phyloP scores from a whole-genome alignment of 192 early-diverging fungal genomes.

The Coemansia sp. region DNA sequence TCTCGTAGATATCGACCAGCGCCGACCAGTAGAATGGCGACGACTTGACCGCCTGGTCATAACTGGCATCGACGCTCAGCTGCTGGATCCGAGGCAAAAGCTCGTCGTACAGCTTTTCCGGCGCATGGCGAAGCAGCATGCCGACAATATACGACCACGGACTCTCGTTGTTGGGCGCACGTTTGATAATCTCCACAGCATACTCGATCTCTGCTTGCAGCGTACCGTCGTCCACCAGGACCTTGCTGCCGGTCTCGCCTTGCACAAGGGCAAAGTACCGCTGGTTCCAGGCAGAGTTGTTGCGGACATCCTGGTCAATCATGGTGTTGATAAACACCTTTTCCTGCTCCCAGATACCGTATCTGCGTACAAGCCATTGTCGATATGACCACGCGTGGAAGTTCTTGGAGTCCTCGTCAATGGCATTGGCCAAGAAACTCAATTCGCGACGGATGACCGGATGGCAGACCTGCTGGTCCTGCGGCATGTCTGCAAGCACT shows the following conservation, averaged over 20 bases:
- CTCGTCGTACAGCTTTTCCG: slow-evolving; percentile 21
- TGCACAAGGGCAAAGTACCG: slow-evolving; percentile 76
- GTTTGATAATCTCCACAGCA: slow-evolving; percentile 63
- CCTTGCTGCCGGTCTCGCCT: neutral
- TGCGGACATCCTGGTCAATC: slow-evolving; percentile 81
- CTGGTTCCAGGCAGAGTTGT: slow-evolving; percentile 99
- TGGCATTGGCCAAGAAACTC: slow-evolving; percentile 64
- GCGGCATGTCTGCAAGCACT: slow-evolving; percentile 11
- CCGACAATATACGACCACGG: slow-evolving; percentile 91
- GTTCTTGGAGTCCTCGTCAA: slow-evolving; percentile 90
- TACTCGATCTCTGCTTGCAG: slow-evolving; percentile 68
- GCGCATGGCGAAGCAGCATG: slow-evolving; percentile 47
- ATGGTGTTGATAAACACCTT: slow-evolving; percentile 69
- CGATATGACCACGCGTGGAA: slow-evolving; percentile 99
- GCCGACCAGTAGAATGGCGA: slow-evolving; percentile 53
- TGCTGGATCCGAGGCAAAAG: slow-evolving; percentile 36
- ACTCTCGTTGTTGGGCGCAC: slow-evolving; percentile 89
- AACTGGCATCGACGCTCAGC: slow-evolving; percentile 23
- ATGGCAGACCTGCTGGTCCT: slow-evolving; percentile 34
- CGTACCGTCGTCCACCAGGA: slow-evolving; percentile 37
- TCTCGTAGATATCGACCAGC: slow-evolving; percentile 49
- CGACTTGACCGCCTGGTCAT: slow-evolving; percentile 10
- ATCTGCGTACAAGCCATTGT: slow-evolving; percentile 85
- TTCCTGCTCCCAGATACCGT: slow-evolving; percentile 79
- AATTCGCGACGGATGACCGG: slow-evolving; percentile 66